Percentiles rank a stretch among this genome's conserved stretches.
These are phyloP conservation scores for Dacryopinax spathularia DNA, from an alignment of 768 basidiomycete genomes.

Conservation along the genomic window DNA sequence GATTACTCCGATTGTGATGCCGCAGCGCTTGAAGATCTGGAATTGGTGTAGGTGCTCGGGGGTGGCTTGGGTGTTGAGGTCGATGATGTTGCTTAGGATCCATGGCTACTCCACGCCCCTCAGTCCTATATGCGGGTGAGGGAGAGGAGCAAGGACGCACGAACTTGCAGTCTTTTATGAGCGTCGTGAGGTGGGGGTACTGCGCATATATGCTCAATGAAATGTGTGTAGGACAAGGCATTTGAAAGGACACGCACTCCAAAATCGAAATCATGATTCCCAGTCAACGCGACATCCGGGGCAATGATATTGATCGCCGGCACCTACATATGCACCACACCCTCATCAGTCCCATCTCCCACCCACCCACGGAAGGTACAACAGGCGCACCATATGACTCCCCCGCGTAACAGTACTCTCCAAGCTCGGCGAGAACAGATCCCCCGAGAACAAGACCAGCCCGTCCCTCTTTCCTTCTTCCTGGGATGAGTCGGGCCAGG, in stretches of 20 bases:
- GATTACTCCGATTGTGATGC: conserved; percentile 61
- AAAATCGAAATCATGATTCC: conserved; percentile 90
- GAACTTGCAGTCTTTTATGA: conserved; percentile 61
- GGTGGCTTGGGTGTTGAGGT: conserved; percentile 44
- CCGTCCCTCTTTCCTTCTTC: conserved; percentile 48
- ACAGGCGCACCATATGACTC: conserved; percentile 62
- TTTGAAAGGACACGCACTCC: conserved; percentile 28
- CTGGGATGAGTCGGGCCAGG: conserved; percentile 35
- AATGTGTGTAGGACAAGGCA: neutral
- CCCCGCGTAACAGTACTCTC: conserved; percentile 81
- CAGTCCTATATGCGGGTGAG: neutral
- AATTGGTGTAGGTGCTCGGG: conserved; percentile 52
- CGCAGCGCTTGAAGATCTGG: conserved; percentile 51
- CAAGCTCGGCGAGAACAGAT: conserved; percentile 73
- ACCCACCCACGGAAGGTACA: neutral
- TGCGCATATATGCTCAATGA: neutral
- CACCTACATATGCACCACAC: conserved; percentile 33
- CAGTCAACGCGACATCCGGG: conserved; percentile 68
- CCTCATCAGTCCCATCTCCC: neutral
- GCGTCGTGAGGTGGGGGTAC: conserved; percentile 26
- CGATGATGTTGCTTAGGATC: conserved; percentile 78
- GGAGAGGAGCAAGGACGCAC: conserved; percentile 24
- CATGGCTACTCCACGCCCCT: conserved; percentile 52
- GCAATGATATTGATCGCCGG: conserved; percentile 70
- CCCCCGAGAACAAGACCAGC: conserved; percentile 73